Conservation (phyloP, 805 yeast genomes). For the Sungouiella blattae region DNA sequence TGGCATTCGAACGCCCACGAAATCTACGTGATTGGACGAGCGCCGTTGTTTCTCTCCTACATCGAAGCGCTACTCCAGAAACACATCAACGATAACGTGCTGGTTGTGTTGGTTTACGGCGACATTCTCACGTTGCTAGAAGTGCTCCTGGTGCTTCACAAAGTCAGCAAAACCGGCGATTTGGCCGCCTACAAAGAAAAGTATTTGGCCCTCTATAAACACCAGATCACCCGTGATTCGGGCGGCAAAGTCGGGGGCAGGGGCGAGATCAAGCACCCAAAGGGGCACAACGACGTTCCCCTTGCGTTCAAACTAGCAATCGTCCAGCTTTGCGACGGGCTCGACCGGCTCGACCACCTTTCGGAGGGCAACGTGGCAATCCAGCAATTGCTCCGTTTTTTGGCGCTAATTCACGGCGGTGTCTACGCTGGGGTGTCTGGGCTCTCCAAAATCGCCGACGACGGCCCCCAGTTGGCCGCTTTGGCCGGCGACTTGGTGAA, state of each 20-base stretch:
- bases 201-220: neutral
- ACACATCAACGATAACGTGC: neutral
- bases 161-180: neutral
- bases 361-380: slow-evolving; percentile 18
- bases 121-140: slow-evolving; percentile 8
- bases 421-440: slow-evolving; percentile 14
- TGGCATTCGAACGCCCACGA: slow-evolving; percentile 6
- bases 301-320: slow-evolving; percentile 14
- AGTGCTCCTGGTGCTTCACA: slow-evolving; percentile 3
- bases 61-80: slow-evolving; percentile 4
- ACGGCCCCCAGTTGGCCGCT: slow-evolving; percentile 4
- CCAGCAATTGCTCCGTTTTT: slow-evolving; percentile 36
- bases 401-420: slow-evolving; percentile 31
- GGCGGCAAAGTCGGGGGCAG: neutral
- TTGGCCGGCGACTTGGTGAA: slow-evolving; percentile 5
- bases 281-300: slow-evolving; percentile 9
- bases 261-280: neutral
- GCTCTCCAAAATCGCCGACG: slow-evolving; percentile 16
- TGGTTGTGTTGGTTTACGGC: slow-evolving; percentile 8
- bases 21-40: slow-evolving; percentile 9
- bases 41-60: slow-evolving; percentile 6
- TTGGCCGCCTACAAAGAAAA: neutral
- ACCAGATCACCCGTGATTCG: too few species aligned
- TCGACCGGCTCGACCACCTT: slow-evolving; percentile 16
- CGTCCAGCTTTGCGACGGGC: slow-evolving; percentile 13